Percentiles rank a stretch among this genome's conserved stretches.
These are phyloP conservation scores for Solanum chilense DNA, from an alignment of 257 asterid genomes.

Conservation along the genomic window DNA sequence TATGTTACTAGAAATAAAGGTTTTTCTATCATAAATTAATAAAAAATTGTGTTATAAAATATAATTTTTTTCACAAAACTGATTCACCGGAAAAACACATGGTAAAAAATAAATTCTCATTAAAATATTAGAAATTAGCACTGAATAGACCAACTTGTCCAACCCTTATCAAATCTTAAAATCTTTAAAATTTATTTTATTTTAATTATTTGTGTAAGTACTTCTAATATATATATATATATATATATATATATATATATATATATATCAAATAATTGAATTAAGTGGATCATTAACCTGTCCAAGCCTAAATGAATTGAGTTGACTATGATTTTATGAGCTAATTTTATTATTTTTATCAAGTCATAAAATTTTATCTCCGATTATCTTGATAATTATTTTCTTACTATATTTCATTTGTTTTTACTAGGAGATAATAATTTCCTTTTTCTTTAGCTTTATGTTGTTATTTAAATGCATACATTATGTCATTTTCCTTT, in stretches of 20 bases:
- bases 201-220: no score
- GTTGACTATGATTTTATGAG: background rate
- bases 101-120: background rate
- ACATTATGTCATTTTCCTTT: background rate
- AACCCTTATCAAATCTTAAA: background rate
- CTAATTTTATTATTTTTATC: no score
- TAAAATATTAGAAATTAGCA: background rate
- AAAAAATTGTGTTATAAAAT: no score
- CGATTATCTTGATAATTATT: background rate
- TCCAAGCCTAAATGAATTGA: no score
- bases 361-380: background rate
- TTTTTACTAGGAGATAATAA: background rate
- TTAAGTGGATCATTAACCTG: background rate
- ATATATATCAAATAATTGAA: background rate
- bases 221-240: no score
- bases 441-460: background rate
- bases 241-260: no score
- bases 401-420: background rate
- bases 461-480: background rate
- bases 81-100: no score
- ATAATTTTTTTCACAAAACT: no score
- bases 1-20: background rate
- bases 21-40: no score
- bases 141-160: background rate
- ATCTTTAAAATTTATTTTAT: no score